Percentiles rank a stretch among this genome's conserved stretches.
These are phyloP conservation scores for Clonostachys byssicola DNA, from an alignment of 2,329 filamentous ascomycete species.

Conservation along the genomic window DNA sequence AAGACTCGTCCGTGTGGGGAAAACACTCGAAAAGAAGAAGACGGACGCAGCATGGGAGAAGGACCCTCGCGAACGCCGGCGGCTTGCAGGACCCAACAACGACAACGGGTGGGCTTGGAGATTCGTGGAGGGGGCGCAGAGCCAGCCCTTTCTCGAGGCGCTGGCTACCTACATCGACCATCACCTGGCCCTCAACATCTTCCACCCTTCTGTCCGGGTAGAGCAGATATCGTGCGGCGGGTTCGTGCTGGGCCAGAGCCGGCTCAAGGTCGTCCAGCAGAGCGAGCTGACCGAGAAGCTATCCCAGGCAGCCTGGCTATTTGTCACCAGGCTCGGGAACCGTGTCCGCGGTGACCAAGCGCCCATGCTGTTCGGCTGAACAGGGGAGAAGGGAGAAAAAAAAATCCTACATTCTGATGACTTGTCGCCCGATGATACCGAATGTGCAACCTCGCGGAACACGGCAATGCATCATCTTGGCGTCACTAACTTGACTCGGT, in stretches of 20 bases:
- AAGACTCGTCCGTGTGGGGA: slow-evolving; percentile 38
- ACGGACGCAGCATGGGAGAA: slow-evolving; percentile 15
- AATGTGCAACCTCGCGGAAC: too few species aligned
- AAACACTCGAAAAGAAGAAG: slow-evolving; percentile 7
- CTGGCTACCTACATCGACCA: slow-evolving; percentile 42
- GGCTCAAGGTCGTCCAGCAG: slow-evolving; percentile 38
- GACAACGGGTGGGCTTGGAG: slow-evolving; percentile 52
- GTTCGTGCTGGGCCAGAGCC: slow-evolving; percentile 48
- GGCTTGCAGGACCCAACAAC: slow-evolving; percentile 37
- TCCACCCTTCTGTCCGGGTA: slow-evolving; percentile 49
- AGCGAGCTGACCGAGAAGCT: slow-evolving; percentile 17
- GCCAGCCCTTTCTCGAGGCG: slow-evolving; percentile 42
- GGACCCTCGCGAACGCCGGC: slow-evolving; percentile 32
- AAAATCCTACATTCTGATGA: too few species aligned
- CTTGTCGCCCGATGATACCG: too few species aligned
- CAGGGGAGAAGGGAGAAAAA: background rate
- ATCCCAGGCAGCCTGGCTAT: slow-evolving; percentile 28
- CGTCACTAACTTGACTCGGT: too few species aligned
- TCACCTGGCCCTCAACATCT: slow-evolving; percentile 51
- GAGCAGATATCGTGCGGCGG: slow-evolving; percentile 50
- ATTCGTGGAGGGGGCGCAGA: slow-evolving; percentile 1
- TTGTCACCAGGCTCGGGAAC: slow-evolving; percentile 26
- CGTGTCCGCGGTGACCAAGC: slow-evolving; percentile 19
- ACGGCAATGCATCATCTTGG: too few species aligned
- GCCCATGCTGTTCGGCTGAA: slow-evolving; percentile 12